Base-by-base conservation (phyloP, 2,329 filamentous ascomycete species). In the Eurotiales sp. region DNA sequence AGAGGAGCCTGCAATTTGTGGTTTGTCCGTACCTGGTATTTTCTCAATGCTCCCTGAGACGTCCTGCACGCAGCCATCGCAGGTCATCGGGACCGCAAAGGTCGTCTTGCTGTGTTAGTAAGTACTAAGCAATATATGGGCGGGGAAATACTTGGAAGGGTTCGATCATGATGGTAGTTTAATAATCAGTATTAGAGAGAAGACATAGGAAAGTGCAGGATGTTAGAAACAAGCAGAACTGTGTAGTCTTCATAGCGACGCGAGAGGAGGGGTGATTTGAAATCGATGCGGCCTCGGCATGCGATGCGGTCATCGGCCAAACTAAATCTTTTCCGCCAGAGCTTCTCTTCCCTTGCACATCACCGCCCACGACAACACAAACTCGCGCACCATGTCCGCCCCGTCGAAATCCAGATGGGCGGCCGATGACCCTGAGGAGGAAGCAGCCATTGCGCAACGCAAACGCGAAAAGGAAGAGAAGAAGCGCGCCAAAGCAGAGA, bases 21-120 rank as follows among this genome's bases (percentile, higher is more conserved):
- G n/a, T n/a, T n/a, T n/a, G n/a, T n/a, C n/a, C n/a, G n/a, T 75
- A 84, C 82, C 83, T 63, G 83, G 78, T 39, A 97, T 74, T 64
- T 86, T 84, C 69, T 86, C 81, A 46, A 97, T 75, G 43, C 89
- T 85, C 57, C 82, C 81, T 63, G 90, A 90, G 67, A 99, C 85
- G 63, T 90, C 85, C 70, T 91, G 86, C 69, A 96, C 83, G 75
- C 93, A 97, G 65, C 81, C 78, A 62, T 95, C 86, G 75, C 93
- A 97, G 72, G 85, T 90, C 77, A 97, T 85, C 50, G 90, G 91
- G 61, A 97, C 93, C 57, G 92, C 90, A 71, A 97, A 97, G 58
- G 92, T 86, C 55, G 92, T 95, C 87, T 97, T 37, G 40, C 21
- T 27, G 22, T 19, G 43, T 64, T 52, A 65, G 60, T 50, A 54